Evolutionary conservation across 1,284 basidiomycete genomes (phyloP).

Genomic region (Porodaedalea pini): DNA sequence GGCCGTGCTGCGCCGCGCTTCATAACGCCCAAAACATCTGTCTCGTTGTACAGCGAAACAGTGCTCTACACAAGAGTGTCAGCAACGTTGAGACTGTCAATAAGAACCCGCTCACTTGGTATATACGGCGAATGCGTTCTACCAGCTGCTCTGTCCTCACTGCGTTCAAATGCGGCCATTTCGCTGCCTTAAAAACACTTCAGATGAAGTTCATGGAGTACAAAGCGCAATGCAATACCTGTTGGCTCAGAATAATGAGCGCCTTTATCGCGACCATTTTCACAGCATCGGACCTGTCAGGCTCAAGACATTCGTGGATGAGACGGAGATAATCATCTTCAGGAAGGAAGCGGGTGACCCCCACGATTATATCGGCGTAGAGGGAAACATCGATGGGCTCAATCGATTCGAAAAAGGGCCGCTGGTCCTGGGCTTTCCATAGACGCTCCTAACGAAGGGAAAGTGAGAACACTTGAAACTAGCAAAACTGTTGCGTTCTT

Average conservation of each 20-base stretch:
- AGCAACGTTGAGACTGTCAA: conserved; percentile 21
- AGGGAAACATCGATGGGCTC: conserved; percentile 80
- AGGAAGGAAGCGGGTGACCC: conserved; percentile 67
- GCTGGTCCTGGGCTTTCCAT: conserved; percentile 45
- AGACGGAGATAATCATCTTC: conserved; percentile 56
- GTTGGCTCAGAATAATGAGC: conserved; percentile 44
- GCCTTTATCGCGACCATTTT: conserved; percentile 79
- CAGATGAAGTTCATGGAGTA: background rate
- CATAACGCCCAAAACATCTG: conserved; percentile 52
- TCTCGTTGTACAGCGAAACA: conserved; percentile 49
- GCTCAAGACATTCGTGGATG: conserved; percentile 63
- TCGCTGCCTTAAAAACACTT: conserved; percentile 39
- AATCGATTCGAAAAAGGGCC: conserved; percentile 65
- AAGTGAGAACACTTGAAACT: conserved; percentile 6
- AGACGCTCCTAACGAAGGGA: conserved; percentile 34
- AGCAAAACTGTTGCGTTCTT: conserved; percentile 17
- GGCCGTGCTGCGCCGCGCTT: conserved; percentile 56
- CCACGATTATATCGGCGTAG: conserved; percentile 71
- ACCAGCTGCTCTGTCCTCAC: conserved; percentile 45
- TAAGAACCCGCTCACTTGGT: conserved; percentile 41
- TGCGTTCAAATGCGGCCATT: conserved; percentile 51
- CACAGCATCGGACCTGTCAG: conserved; percentile 73
- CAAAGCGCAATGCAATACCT: conserved; percentile 3
- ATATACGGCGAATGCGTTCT: conserved; percentile 50
- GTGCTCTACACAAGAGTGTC: conserved; percentile 37